Evolutionary conservation across 768 basidiomycete genomes (phyloP).

Genomic region (Hericium erinaceus): DNA sequence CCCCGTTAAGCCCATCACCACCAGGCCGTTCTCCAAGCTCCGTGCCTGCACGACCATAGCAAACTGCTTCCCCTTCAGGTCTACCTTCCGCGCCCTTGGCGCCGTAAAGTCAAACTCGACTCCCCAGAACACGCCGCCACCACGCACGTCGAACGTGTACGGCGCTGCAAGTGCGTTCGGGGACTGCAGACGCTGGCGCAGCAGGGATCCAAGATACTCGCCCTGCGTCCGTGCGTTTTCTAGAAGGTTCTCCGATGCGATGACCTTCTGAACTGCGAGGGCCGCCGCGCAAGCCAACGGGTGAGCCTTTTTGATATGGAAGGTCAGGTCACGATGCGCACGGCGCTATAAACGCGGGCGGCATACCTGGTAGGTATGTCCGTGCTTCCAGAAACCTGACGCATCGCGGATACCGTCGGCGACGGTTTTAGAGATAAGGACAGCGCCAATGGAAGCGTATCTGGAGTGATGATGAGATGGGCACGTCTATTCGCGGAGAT

Average conservation of each 20-base stretch:
- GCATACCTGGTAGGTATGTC: slow-evolving; percentile 73
- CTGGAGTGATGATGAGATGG: slow-evolving; percentile 25
- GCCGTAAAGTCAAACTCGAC: slow-evolving; percentile 69
- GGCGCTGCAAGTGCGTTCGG: slow-evolving; percentile 52
- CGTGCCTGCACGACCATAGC: slow-evolving; percentile 64
- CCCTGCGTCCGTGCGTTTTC: slow-evolving; percentile 53
- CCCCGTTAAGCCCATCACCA: slow-evolving; percentile 69
- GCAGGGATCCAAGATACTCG: slow-evolving; percentile 43
- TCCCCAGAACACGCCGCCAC: slow-evolving; percentile 77
- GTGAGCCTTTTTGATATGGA: slow-evolving; percentile 38
- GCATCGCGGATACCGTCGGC: slow-evolving; percentile 57
- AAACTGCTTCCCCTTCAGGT: slow-evolving; percentile 47
- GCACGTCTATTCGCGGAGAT: background rate
- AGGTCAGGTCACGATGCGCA: background rate
- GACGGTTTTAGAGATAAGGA: slow-evolving; percentile 65
- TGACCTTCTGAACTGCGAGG: slow-evolving; percentile 72
- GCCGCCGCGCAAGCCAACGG: slow-evolving; percentile 72
- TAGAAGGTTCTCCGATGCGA: slow-evolving; percentile 61
- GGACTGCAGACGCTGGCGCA: slow-evolving; percentile 43
- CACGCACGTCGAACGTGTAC: slow-evolving; percentile 72
- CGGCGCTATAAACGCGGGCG: background rate
- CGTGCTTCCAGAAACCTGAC: slow-evolving; percentile 75
- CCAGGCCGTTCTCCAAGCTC: slow-evolving; percentile 54
- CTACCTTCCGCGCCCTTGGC: slow-evolving; percentile 30
- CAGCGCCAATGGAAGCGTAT: slow-evolving; percentile 75